phyloP scores from a whole-genome alignment of 176 grass and related monocot genomes.

The Tuctoria greenei region DNA sequence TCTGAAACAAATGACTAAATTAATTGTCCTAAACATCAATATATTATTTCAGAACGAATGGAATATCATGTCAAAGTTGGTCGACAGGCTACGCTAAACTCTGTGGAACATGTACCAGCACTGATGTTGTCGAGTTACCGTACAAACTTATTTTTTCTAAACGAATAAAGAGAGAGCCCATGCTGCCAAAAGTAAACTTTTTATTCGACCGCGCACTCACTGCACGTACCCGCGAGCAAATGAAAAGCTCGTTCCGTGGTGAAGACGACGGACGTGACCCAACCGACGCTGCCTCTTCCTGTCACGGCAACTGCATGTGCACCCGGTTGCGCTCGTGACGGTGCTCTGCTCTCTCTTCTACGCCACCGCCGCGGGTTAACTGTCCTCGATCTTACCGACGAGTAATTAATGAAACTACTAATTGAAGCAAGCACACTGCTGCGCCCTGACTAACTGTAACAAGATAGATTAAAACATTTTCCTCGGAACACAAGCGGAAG shows the following conservation, averaged over 20 bases:
- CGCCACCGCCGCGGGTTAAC: constrained; percentile 11
- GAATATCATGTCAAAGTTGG: not conserved
- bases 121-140: not conserved
- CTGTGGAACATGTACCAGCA: constrained; percentile 12
- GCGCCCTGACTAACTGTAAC: not conserved
- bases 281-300: not conserved
- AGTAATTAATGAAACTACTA: not conserved
- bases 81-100: too few species aligned
- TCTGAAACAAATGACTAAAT: too few species aligned
- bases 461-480: too few species aligned
- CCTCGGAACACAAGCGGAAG: too few species aligned
- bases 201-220: not conserved
- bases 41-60: too few species aligned
- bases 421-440: not conserved
- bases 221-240: not conserved
- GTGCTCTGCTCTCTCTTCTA: constrained; percentile 4
- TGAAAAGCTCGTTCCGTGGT: constrained; percentile 15
- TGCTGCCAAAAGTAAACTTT: not conserved
- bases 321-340: not conserved
- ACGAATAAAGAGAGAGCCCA: not conserved
- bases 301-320: not conserved
- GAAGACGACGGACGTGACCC: constrained; percentile 23
- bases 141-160: not conserved
- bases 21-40: too few species aligned
- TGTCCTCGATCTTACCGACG: not conserved